These are phyloP conservation scores for Halophytophthora polymorphica DNA, from an alignment of 352 stramenopile species.

Conservation along the genomic window DNA sequence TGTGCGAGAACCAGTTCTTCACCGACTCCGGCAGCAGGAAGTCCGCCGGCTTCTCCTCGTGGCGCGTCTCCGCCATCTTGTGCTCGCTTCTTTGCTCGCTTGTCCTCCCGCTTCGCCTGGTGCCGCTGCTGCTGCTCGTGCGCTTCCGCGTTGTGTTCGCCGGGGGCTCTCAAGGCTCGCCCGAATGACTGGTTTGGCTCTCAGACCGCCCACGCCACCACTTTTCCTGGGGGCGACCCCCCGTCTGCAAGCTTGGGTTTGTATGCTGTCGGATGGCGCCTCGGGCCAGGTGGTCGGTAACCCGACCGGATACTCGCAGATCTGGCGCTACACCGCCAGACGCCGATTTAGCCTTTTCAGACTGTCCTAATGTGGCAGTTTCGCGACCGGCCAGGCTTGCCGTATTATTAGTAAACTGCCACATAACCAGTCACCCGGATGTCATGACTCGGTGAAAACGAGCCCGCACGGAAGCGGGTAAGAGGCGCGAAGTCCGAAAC, in stretches of 20 bases:
- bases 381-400: no score
- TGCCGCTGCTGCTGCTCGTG: conserved; percentile 8
- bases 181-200: conserved; percentile 50
- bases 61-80: conserved; percentile 53
- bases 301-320: no score
- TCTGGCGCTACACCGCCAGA: no score
- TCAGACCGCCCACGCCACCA: conserved; percentile 4
- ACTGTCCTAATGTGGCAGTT: no score
- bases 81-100: conserved; percentile 9
- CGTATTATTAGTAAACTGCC: no score
- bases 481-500: no score
- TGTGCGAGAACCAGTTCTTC: conserved; percentile 87
- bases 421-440: no score
- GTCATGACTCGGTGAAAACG: no score
- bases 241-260: conserved; percentile 17
- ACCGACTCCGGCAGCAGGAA: conserved; percentile 86
- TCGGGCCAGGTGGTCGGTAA: no score
- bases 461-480: no score
- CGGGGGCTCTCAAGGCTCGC: neutral
- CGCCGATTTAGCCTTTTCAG: no score
- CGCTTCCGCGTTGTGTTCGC: conserved; percentile 1
- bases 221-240: conserved; percentile 27
- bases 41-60: conserved; percentile 84
- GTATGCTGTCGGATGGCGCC: conserved; percentile 11
- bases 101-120: neutral